Evolutionary conservation across 805 yeast species (phyloP), one percentile per base, ranked within the genome.

Genomic region (Kregervanrija pseudodelftensis): DNA sequence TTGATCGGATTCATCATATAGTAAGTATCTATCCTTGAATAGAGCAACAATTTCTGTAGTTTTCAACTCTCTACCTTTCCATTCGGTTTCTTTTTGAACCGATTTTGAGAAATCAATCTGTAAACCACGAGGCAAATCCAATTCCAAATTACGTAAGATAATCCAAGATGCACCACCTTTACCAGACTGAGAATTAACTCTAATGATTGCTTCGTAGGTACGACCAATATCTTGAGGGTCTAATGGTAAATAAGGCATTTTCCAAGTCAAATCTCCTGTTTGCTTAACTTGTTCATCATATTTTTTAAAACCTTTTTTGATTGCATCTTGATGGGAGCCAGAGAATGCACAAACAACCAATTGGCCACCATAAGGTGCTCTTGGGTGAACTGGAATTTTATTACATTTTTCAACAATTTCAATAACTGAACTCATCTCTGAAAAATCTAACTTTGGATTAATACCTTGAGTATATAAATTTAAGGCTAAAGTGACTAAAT

Each of bases 111-210:
- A 85, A 36, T 81, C 83, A 36, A 85, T 78, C 67, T 85, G 95
- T 58, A 85, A 69, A 35, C 83, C 84, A 61, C 91, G 77, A 36
- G 95, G 95, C 54, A 86, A 73, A 60, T 85, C 95, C 47, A 85
- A 74, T 56, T 82, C 91, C 63, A 86, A 72, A 52, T 77, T 75
- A 52, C 86, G 74, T 59, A 85, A 70, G 58, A 85, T 82, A 52
- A 86, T 82, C 93, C 95, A 85, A 5, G 95, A 86, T 10, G 91
- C 84, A 53, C 95, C 95, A 57, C 95, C 95, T 66, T 85, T 85
- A 49, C 95, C 95, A 22, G 86, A 77, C 66, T 85, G 95, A 11
- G 93, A 85, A 66, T 85, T 85, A 61, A 85, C 93, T 59, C 95
- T 78, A 55, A 85, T 85, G 45, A 86, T 85, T n/a, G 95, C 93